These are phyloP conservation scores for Pythium scleroteichum DNA, from an alignment of 352 stramenopile genomes.

Conservation along the genomic window DNA sequence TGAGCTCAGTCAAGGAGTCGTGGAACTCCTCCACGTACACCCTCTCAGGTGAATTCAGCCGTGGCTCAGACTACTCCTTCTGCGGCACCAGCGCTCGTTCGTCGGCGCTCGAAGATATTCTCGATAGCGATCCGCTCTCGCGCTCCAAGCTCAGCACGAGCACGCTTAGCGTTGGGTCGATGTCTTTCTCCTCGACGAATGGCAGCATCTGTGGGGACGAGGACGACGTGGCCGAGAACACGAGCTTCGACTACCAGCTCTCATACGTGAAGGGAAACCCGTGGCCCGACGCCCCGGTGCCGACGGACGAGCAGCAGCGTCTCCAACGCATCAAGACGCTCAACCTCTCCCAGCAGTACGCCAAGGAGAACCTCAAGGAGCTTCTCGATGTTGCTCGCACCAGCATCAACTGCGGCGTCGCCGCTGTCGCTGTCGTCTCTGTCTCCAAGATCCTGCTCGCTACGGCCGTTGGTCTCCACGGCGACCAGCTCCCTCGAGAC, in stretches of 20 bases:
- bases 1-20: slow-evolving; percentile 30
- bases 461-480: slow-evolving; percentile 69
- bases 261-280: slow-evolving; percentile 71
- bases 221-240: slow-evolving; percentile 59
- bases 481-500: slow-evolving; percentile 77
- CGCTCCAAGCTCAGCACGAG: slow-evolving; percentile 11
- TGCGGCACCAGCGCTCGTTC: slow-evolving; percentile 13
- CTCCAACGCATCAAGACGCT: slow-evolving; percentile 61
- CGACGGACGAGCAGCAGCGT: slow-evolving; percentile 50
- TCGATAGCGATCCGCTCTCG: slow-evolving; percentile 15
- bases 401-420: slow-evolving; percentile 70
- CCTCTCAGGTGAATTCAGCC: slow-evolving; percentile 10
- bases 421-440: slow-evolving; percentile 68
- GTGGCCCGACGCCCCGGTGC: slow-evolving; percentile 75
- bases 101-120: slow-evolving; percentile 26
- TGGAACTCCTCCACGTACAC: slow-evolving; percentile 30
- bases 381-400: slow-evolving; percentile 72
- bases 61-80: slow-evolving; percentile 7
- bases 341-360: slow-evolving; percentile 79
- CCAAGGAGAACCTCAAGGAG: slow-evolving; percentile 69
- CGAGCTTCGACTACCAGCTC: slow-evolving; percentile 64
- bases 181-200: slow-evolving; percentile 17
- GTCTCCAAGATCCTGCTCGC: slow-evolving; percentile 75
- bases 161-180: slow-evolving; percentile 9
- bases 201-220: slow-evolving; percentile 40